Percentiles rank a stretch among this genome's conserved stretches.
Conservation (phyloP, 2,329 filamentous ascomycete genomes). For the Sclerotinia minor region DNA sequence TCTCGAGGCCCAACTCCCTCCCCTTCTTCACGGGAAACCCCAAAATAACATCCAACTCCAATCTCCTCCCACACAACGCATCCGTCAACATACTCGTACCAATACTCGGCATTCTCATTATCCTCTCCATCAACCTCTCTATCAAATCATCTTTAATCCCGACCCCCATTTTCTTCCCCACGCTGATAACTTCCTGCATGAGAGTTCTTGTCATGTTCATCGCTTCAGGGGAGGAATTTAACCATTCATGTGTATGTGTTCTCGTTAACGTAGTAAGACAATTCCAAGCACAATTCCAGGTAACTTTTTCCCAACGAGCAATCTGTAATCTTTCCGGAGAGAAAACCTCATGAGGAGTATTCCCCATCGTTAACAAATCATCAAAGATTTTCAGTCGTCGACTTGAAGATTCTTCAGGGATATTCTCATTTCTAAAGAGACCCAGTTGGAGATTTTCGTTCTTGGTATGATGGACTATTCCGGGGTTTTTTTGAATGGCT, state of each 20-base stretch:
- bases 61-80: conserved; percentile 53
- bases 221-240: conserved; percentile 49
- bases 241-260: conserved; percentile 53
- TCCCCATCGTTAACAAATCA: conserved; percentile 44
- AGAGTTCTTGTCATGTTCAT: conserved; percentile 54
- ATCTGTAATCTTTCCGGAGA: conserved; percentile 53
- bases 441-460: conserved; percentile 58
- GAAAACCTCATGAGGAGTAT: conserved; percentile 47
- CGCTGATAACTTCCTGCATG: conserved; percentile 53
- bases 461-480: conserved; percentile 50
- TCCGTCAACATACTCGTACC: conserved; percentile 59
- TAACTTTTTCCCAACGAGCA: conserved; percentile 59
- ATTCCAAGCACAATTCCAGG: conserved; percentile 62
- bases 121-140: conserved; percentile 50
- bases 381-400: conserved; percentile 46
- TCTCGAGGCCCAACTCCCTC: conserved; percentile 53
- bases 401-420: conserved; percentile 40
- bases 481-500: conserved; percentile 51
- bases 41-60: conserved; percentile 63
- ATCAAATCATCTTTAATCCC: conserved; percentile 50
- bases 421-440: conserved; percentile 47
- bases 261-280: conserved; percentile 57
- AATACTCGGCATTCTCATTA: conserved; percentile 49
- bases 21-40: conserved; percentile 60
- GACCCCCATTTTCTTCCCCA: conserved; percentile 54